A percentile compares a stretch with the other conserved stretches of the same genome.
Conservation (phyloP, 768 basidiomycete species). For the Mrakia blollopis region DNA sequence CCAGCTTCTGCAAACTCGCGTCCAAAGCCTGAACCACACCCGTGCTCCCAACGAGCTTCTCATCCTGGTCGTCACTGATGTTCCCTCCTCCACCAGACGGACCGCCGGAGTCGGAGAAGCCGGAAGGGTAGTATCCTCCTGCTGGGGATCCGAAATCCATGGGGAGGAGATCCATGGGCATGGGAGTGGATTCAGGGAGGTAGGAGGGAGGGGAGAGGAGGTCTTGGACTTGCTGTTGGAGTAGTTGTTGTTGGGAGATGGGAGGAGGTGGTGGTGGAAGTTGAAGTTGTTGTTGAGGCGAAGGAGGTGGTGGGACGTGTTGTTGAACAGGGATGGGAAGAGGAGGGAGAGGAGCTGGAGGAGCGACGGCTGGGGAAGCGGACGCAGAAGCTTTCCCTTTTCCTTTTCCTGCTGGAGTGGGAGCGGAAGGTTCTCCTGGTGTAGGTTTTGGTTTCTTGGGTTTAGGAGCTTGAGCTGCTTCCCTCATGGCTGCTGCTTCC, state of each 20-base stretch:
- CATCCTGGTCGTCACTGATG: slow-evolving; percentile 15
- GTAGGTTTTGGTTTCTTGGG: not conserved
- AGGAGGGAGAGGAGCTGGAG: not conserved
- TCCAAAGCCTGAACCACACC: slow-evolving; percentile 31
- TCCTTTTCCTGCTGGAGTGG: not conserved
- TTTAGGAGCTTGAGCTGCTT: not conserved
- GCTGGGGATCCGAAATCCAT: slow-evolving; percentile 13
- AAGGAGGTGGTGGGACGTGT: not conserved
- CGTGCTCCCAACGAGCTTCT: not conserved
- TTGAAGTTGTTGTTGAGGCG: not conserved
- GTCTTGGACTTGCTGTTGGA: too few species aligned
- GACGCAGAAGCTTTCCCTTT: too few species aligned
- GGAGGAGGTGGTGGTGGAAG: not conserved
- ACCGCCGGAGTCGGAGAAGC: slow-evolving; percentile 13
- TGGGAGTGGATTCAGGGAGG: not conserved
- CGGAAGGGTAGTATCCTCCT: slow-evolving; percentile 13
- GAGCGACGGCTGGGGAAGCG: not conserved
- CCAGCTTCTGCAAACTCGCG: slow-evolving; percentile 34
- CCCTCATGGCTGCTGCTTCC: not conserved
- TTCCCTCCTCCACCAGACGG: not conserved
- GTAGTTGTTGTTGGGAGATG: not conserved
- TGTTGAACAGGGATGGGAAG: not conserved
- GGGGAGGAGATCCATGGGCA: not conserved
- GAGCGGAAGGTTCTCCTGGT: not conserved
- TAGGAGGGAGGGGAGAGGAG: not conserved